Base-by-base conservation (phyloP, 495 filamentous ascomycete genomes). In the Durotheca rogersii region DNA sequence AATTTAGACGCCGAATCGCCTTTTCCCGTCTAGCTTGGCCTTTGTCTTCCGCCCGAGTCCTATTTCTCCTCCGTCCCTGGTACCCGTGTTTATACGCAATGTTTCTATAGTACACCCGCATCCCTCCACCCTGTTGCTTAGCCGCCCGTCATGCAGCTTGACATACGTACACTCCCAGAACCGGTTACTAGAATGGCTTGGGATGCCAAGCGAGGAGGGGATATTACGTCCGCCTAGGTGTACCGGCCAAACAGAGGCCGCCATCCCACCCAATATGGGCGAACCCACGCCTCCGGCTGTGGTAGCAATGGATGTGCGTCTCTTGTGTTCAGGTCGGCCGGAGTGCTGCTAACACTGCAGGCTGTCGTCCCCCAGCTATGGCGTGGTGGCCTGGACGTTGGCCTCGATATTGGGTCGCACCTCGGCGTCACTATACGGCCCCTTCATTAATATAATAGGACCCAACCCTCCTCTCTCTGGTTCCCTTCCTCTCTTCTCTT, bases 401-500 rank as follows among this genome's bases (percentile, higher is more conserved):
- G 52, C 45, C 58, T 52, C 35, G 52, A 44, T 55, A 34, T 41
- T 48, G 41, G 53, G 61, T 35, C 45, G 18, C 47, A 53, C 49
- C 41, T 54, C 38, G 49, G 53, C 47, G 39, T 48, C 35, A 14
- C 44, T 45, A 53, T 59, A 53, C 55, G 51, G 58, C 61, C 64
- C 47, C 54, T n/a, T 27, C 40, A 52, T 67, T 67, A 39, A 66
- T 76, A 76, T 76, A 76, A 78, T 66, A 67, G 62, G 67, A 67
- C 65, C 58, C 73, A 64, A 54, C 63, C 56, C 58, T 68, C 49
- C 52, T 57, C 64, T 49, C 55, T 66, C 59, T 57, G 54, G 59
- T 67, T 68, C 50, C 58, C 58, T 63, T 56, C 61, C 59, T 64
- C 69, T 66, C 71, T 66, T 83, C 80, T 66, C 59, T 75, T 84